Base-by-base conservation (phyloP, 2,329 filamentous ascomycete genomes). In the Emericellopsis cladophorae region DNA sequence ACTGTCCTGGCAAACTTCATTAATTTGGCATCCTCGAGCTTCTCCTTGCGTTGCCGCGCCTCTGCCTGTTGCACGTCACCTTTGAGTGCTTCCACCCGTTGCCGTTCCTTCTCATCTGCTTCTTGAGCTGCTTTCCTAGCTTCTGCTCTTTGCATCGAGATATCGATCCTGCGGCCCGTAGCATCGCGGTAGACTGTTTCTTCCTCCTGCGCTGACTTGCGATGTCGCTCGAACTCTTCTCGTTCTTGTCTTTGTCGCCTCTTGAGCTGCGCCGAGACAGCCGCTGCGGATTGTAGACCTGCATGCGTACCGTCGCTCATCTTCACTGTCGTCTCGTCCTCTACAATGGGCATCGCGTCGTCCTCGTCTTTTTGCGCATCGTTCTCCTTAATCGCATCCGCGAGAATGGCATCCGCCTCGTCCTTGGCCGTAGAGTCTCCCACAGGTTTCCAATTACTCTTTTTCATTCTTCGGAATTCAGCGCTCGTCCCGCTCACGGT, bases 131-230 rank as follows among this genome's bases (percentile, higher is more conserved):
- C 61, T 39, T 77, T 75, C n/a, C 86, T 74, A 39, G 85, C 82
- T 59, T 95, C 88, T 16, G 87, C 89, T 21, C 89, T 76, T 60
- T 86, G 87, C 83, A 95, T 86, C 15, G 81, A 80, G 21, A 96
- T 76, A 54, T 98, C 94, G 47, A 98, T 89, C 42, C 94, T 81
- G n/a, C 89, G 76, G 11, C 92, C 92, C 4, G 84, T 92, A 10
- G 93, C 92, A 61, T 98, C 92, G 51, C 92, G 84, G 58, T 96
- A 95, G 21, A 95, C 88, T 0, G 90, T 94, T 61, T 95, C 87
- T 51, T 81, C 74, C 26, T 75, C 74, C 43, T 67, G 62, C 33
- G 57, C 58, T 46, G 57, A 64, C 43, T 63, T 68, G 29, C 56
- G 49, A 51, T 59, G 61, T 46, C 47, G 51, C 45, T 69, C 64